Percentiles rank a stretch among this genome's conserved stretches.
Conservation (phyloP, 2,329 filamentous ascomycete genomes). For the Talaromyces sp. region DNA sequence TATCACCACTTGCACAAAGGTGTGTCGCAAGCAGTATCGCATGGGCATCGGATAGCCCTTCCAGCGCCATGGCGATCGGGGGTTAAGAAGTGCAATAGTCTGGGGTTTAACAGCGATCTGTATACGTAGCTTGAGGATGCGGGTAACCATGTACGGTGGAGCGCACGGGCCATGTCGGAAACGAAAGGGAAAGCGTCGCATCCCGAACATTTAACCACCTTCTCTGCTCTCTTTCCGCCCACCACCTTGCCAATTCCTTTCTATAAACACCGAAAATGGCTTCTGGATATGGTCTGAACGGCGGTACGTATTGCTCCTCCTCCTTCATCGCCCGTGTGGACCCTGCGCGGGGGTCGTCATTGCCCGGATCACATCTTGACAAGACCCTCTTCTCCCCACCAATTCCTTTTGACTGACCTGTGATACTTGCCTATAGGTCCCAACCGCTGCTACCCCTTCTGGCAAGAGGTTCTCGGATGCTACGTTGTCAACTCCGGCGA, state of each 20-base stretch:
- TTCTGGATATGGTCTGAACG: constrained; percentile 58
- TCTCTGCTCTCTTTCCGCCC: constrained; percentile 26
- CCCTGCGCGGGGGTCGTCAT: constrained; percentile 11
- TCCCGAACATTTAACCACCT: constrained; percentile 30
- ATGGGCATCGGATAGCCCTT: constrained; percentile 56
- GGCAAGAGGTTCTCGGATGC: constrained; percentile 98
- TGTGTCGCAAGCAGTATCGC: constrained; percentile 61
- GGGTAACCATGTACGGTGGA: constrained; percentile 29
- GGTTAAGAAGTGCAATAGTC: background rate
- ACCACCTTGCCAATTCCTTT: constrained; percentile 24
- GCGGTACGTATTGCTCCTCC: constrained; percentile 44
- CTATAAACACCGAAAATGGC: constrained; percentile 45
- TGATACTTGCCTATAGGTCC: constrained; percentile 53
- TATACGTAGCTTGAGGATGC: constrained; percentile 16
- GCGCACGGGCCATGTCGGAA: constrained; percentile 35
- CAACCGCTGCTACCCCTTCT: constrained; percentile 95
- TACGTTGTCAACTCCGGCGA: constrained; percentile 90
- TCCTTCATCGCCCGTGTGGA: constrained; percentile 2
- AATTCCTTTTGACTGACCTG: constrained; percentile 27
- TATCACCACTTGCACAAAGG: constrained; percentile 58
- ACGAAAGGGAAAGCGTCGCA: constrained; percentile 37
- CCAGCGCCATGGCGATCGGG: constrained; percentile 39
- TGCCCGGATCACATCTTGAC: constrained; percentile 21
- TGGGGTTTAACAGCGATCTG: background rate
- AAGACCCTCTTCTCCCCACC: constrained; percentile 18